These are phyloP conservation scores for Bjerkandera adusta DNA, from an alignment of 1,284 basidiomycete genomes.

Conservation along the genomic window DNA sequence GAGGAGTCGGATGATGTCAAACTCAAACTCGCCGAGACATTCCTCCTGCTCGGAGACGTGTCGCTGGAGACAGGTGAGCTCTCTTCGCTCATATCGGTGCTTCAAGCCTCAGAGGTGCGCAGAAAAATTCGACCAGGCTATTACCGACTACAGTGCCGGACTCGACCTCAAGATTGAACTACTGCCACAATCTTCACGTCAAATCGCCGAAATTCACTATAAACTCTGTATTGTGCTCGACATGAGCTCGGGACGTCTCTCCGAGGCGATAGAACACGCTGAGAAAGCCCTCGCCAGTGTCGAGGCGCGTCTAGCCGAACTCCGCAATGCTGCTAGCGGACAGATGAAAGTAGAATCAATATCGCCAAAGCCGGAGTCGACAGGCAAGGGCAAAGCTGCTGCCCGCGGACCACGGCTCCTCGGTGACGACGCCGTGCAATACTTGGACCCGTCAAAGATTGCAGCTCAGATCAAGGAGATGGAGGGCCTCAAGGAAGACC, in stretches of 20 bases:
- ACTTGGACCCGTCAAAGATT: constrained; percentile 65
- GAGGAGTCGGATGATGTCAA: constrained; percentile 57
- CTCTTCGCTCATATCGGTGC: not conserved
- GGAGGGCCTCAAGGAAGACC: constrained; percentile 70
- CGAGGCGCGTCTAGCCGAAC: constrained; percentile 61
- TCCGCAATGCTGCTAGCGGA: constrained; percentile 52
- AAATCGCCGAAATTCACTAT: constrained; percentile 88
- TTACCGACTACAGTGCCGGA: constrained; percentile 76
- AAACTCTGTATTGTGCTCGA: constrained; percentile 89
- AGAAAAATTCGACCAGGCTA: constrained; percentile 94
- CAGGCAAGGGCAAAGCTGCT: constrained; percentile 67
- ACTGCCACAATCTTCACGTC: constrained; percentile 77
- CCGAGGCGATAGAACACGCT: constrained; percentile 79
- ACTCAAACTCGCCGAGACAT: constrained; percentile 82
- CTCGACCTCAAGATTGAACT: constrained; percentile 69
- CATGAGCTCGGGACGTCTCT: constrained; percentile 74
- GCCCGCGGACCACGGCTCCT: constrained; percentile 35
- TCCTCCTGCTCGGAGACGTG: constrained; percentile 83
- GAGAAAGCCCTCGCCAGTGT: constrained; percentile 78
- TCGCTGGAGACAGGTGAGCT: constrained; percentile 82
- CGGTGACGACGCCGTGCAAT: constrained; percentile 53
- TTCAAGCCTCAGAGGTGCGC: constrained; percentile 13
- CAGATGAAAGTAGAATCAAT: constrained; percentile 28
- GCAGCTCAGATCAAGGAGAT: constrained; percentile 79
- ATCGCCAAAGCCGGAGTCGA: constrained; percentile 39